Evolutionary conservation across 345 rosid genomes (phyloP).

Genomic region (Brassica nigra): DNA sequence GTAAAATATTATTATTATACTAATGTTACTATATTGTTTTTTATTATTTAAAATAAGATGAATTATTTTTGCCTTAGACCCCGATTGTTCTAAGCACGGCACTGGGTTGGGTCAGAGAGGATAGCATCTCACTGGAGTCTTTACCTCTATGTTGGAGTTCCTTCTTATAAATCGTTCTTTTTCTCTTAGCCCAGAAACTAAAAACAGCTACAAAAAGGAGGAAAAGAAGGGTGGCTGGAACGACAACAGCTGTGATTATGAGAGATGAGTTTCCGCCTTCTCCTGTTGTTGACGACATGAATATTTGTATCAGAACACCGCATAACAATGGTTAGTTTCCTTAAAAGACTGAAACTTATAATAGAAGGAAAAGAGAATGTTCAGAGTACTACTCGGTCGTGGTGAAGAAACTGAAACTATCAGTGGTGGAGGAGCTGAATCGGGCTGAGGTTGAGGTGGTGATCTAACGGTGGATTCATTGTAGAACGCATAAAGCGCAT

Average conservation of each 20-base stretch:
- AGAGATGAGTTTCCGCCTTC: slow-evolving; percentile 7
- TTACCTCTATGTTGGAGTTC: not conserved
- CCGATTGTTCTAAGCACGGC: too few species aligned
- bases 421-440: slow-evolving; percentile 1
- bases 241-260: slow-evolving; percentile 39
- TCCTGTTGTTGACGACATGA: slow-evolving; percentile 26
- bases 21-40: too few species aligned
- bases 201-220: slow-evolving; percentile 32
- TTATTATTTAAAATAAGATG: too few species aligned
- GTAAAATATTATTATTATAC: too few species aligned
- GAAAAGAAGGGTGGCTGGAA: slow-evolving; percentile 10
- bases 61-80: too few species aligned
- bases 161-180: slow-evolving; percentile 10
- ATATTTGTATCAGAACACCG: too few species aligned
- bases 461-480: not conserved
- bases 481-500: not conserved
- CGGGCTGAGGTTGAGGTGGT: not conserved
- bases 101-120: too few species aligned
- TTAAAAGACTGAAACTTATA: not conserved
- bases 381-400: not conserved
- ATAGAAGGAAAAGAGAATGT: not conserved
- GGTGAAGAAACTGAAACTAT: not conserved
- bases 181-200: slow-evolving; percentile 18
- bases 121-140: not conserved
- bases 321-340: too few species aligned